Base-by-base conservation (phyloP, 495 filamentous ascomycete genomes). In the Penicillium chermesinum region DNA sequence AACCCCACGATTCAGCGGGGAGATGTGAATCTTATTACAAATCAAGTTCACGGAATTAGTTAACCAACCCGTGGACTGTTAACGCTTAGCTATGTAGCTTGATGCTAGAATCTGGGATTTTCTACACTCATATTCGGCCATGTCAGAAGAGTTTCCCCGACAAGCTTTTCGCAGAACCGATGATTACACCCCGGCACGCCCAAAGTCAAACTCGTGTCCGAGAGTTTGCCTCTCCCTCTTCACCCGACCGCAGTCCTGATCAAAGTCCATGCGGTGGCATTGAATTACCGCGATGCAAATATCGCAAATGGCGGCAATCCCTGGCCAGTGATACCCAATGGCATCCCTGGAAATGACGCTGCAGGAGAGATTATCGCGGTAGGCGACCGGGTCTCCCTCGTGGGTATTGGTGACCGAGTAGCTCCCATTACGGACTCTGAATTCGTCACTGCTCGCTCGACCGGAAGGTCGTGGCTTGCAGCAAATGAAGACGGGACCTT, bases 211-310 rank as follows among this genome's bases (percentile, higher is more conserved):
- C 44, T 62, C 2, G 49, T 60, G 4, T 32, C 37, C 0, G 66
- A 67, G 48, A 21, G 34, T 0, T 35, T 55, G 13, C 44, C 52
- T 7, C 49, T 54, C 0, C 49, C 62, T 17, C 50, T 67, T 10
- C 39, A 34, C 2, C 62, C 65, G n/a, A 63, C 54, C 7, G 34
- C 58, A 7, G 54, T 73, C 18, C 51, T 77, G 25, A 55, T 77
- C 54, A 62, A 64, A 46, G 62, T 75, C 10, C 63, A 66, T 30
- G 62, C 70, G 40, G 53, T 74, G 0, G 55, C 66, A 9, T 62
- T 76, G 10, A 79, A 77, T 60, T 73, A 72, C 44, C 58, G 66
- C 13, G 72, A 72, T 37, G 65, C 63, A 8, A 67, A 67, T 46
- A 73, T 72, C 37, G 48, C 59, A 0, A 66, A 68, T 25, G 69